Conservation (phyloP, 2,329 filamentous ascomycete genomes). For the Calonectria henricotiae region DNA sequence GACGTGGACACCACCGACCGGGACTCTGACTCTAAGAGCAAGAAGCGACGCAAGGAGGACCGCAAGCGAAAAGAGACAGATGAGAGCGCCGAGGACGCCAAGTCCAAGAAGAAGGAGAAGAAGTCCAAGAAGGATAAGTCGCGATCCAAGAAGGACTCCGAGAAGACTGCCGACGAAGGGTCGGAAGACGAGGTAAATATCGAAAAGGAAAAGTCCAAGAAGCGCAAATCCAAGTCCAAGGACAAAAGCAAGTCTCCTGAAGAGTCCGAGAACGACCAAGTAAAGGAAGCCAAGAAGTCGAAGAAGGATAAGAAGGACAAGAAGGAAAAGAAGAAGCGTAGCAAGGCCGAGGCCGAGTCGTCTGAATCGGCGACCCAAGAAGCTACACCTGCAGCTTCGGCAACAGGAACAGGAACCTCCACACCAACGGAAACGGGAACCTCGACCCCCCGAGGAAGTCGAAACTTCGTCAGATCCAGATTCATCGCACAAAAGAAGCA, state of each 20-base stretch:
- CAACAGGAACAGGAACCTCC: conserved; percentile 59
- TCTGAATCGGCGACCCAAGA: conserved; percentile 44
- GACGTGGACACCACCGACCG: conserved; percentile 53
- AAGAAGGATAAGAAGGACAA: conserved; percentile 63
- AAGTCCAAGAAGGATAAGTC: conserved; percentile 63
- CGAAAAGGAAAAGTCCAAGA: conserved; percentile 54
- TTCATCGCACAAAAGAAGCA: conserved; percentile 92
- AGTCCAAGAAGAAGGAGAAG: conserved; percentile 51
- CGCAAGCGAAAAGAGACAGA: conserved; percentile 55
- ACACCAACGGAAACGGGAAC: conserved; percentile 63
- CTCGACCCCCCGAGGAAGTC: conserved; percentile 68
- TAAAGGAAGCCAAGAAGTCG: conserved; percentile 56
- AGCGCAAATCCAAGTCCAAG: conserved; percentile 56
- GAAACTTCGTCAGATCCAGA: conserved; percentile 83
- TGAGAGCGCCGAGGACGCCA: conserved; percentile 39
- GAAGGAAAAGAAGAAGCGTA: conserved; percentile 68
- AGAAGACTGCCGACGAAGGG: conserved; percentile 31
- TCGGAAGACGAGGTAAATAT: conserved; percentile 46
- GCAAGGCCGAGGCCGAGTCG: conserved; percentile 60
- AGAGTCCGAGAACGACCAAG: conserved; percentile 51
- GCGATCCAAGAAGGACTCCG: conserved; percentile 47
- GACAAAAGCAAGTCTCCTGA: conserved; percentile 52
- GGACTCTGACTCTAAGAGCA: conserved; percentile 57
- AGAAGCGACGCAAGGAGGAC: conserved; percentile 59
- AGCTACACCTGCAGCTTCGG: conserved; percentile 52